Base-by-base conservation (phyloP, 345 rosid genomes). In the Eucalyptus erythrocorys region DNA sequence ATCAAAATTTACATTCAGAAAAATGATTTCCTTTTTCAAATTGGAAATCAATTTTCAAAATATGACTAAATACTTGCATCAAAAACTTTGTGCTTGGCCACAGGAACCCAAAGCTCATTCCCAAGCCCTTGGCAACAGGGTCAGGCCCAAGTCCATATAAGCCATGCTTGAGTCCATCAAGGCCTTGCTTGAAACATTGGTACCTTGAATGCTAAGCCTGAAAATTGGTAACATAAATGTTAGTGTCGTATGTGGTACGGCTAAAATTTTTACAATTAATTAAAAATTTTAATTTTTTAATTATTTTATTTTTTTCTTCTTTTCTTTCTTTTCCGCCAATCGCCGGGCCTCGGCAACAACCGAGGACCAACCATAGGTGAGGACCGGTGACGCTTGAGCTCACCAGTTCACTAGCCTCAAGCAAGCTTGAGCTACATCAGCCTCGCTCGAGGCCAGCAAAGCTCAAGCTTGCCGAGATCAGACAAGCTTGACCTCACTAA, bases 321-420 rank as follows among this genome's bases (percentile, higher is more conserved):
- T 50, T 51, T 19, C 24, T 51, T 51, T 51, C 10, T 51, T 51
- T 51, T 51, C 8, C 10, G 0, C 57, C 26, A 51, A 51, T 51
- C 1, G 0, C 3, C 13, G 1, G 9, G 61, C 61, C 61, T 55
- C 3, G 0, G 13, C 3, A 4, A 55, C 61, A 26, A 26, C 3
- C 4, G 3, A 55, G 61, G 61, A 55, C 3, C 61, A 55, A 55
- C 61, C 61, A 55, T 26, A 55, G 13, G 30, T 24, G 30, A 24
- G 13, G 13, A 26, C 30, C 6, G 1, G 0, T 55, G 30, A 55
- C 0, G 3, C 30, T 55, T 26, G 61, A 55, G 30, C 30, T 55
- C 6, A 22, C 30, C 0, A 55, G 1, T 22, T 55, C 30, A 55
- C 61, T 55, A 55, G 26, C 57, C 61, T 55, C 0, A 55, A 0